phyloP scores from a whole-genome alignment of 768 basidiomycete genomes.

The Mycena crocata region DNA sequence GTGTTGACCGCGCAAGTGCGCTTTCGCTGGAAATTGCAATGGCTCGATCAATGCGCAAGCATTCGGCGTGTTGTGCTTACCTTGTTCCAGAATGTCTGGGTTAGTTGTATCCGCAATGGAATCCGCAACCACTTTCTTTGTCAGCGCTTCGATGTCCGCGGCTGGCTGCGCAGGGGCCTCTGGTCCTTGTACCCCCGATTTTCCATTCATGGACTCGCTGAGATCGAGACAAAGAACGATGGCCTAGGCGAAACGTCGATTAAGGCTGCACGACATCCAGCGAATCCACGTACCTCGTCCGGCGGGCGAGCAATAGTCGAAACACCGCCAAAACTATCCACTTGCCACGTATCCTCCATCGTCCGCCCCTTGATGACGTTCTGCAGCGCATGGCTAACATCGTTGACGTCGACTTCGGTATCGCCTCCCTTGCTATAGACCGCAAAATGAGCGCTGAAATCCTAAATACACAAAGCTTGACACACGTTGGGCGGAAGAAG shows the following conservation, averaged over 20 bases:
- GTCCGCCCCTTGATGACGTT: slow-evolving; percentile 35
- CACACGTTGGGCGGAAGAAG: slow-evolving; percentile 43
- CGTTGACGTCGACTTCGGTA: slow-evolving; percentile 45
- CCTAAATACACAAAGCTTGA: background rate
- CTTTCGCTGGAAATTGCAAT: slow-evolving; percentile 19
- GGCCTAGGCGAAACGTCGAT: slow-evolving; percentile 31
- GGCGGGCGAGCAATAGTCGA: slow-evolving; percentile 37
- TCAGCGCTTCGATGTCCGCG: slow-evolving; percentile 19
- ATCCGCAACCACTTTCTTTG: slow-evolving; percentile 1
- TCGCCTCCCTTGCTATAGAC: slow-evolving; percentile 39
- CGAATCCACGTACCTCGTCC: slow-evolving; percentile 36
- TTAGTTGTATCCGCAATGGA: slow-evolving; percentile 1
- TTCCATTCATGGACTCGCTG: slow-evolving; percentile 40
- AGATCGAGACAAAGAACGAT: slow-evolving; percentile 44
- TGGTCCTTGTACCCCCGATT: slow-evolving; percentile 32
- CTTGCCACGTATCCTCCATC: slow-evolving; percentile 43
- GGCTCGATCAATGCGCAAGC: background rate
- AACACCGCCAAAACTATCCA: slow-evolving; percentile 41
- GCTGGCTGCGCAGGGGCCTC: background rate
- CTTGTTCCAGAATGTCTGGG: slow-evolving; percentile 18
- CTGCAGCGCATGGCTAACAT: slow-evolving; percentile 38
- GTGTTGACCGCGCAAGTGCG: slow-evolving; percentile 20
- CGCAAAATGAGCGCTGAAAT: background rate
- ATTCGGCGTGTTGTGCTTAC: background rate
- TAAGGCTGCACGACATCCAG: too few species aligned